These are phyloP conservation scores for Neurospora tetrasperma DNA, from an alignment of 495 filamentous ascomycete genomes.

Conservation along the genomic window DNA sequence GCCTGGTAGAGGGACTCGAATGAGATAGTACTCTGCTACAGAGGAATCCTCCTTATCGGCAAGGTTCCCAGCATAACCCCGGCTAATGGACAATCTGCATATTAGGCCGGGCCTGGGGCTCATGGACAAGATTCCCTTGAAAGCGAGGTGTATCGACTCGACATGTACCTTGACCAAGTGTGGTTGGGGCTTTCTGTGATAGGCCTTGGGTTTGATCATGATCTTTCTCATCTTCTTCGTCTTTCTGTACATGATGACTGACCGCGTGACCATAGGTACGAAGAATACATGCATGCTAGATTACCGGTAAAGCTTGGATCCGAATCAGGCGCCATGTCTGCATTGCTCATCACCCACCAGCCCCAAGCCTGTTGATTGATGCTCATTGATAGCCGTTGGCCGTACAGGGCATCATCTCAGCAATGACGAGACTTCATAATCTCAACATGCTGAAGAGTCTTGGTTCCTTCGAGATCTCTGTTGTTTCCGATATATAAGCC, in stretches of 20 bases:
- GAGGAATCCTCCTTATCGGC: not conserved
- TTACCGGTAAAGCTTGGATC: not conserved
- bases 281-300: not conserved
- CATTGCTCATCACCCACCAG: not conserved
- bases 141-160: not conserved
- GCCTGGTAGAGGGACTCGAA: not conserved
- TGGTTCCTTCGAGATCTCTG: not conserved
- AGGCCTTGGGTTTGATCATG: not conserved
- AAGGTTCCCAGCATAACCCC: not conserved
- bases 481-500: not conserved
- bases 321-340: not conserved
- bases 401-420: not conserved
- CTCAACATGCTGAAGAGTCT: not conserved
- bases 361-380: not conserved
- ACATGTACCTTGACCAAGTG: not conserved
- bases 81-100: not conserved
- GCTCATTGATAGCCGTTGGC: not conserved
- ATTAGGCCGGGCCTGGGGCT: not conserved
- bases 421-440: not conserved
- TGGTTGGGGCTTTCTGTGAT: not conserved
- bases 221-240: not conserved
- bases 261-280: not conserved
- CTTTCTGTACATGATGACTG: not conserved
- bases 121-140: not conserved
- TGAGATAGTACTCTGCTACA: not conserved